Conservation (phyloP, 805 yeast species). For the Pichia manshurica region DNA sequence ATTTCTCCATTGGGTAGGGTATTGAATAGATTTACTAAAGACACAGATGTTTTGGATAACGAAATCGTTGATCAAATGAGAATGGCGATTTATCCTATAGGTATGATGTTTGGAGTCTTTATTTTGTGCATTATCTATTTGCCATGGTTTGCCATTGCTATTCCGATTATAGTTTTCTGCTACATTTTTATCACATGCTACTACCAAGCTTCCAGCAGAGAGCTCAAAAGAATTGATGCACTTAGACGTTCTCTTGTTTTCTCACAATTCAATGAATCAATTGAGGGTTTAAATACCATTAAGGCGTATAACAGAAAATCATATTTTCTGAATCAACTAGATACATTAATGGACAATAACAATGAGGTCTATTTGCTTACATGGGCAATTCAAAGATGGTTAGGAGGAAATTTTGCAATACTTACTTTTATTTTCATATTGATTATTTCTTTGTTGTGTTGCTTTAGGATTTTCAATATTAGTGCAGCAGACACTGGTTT, state of each 20-base stretch:
- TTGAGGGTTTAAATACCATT: constrained; percentile 61
- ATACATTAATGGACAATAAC: constrained; percentile 48
- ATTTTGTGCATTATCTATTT: constrained; percentile 62
- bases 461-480: constrained; percentile 50
- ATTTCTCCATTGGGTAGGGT: constrained; percentile 85
- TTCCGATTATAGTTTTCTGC: constrained; percentile 45
- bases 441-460: constrained; percentile 50
- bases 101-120: constrained; percentile 55
- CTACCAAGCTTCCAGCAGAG: constrained; percentile 69
- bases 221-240: constrained; percentile 70
- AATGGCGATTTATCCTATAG: constrained; percentile 47
- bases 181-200: constrained; percentile 45
- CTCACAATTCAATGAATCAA: constrained; percentile 62
- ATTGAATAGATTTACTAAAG: constrained; percentile 80
- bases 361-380: constrained; percentile 60
- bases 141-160: constrained; percentile 70
- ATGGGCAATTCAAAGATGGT: constrained; percentile 59
- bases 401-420: constrained; percentile 48
- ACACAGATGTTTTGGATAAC: constrained; percentile 77
- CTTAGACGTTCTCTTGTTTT: constrained; percentile 64
- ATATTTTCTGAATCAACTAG: constrained; percentile 44
- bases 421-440: constrained; percentile 39
- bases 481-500: constrained; percentile 59
- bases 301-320: constrained; percentile 43
- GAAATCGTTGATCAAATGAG: constrained; percentile 68